Evolutionary conservation across 2,329 filamentous ascomycete species (phyloP), one percentile per base, ranked within the genome.

Genomic region (Trichoderma aggressivum): DNA sequence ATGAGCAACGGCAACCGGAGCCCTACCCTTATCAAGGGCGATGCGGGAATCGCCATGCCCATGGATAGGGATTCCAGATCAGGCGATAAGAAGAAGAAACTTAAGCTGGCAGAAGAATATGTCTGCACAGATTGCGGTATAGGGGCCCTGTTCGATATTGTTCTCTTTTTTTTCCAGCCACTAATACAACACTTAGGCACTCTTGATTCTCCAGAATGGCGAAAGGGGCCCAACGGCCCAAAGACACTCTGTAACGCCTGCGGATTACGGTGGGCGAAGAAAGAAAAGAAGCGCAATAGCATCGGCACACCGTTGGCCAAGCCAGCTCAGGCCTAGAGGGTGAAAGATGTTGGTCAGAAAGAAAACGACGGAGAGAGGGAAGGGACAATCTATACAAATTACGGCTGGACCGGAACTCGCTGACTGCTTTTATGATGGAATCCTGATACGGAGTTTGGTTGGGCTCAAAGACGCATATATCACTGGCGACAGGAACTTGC

Each of bases 231-330:
- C 0, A 93, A 89, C 73, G 95, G 95, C 2, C 94, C 94, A 1
- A 98, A 98, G 81, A 98, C 95, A 10, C 84, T 98, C 14, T 98
- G 95, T 82, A 98, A 98, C 82, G 95, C 95, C 8, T 98, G 95
- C 79, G 95, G 95, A 47, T 83, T 92, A 34, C 85, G 90, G 66
- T 92, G 90, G 90, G 89, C 90, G 18, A 90, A 92, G 88, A 94
- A 93, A 78, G 93, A 96, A 79, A 96, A 96, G 85, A 95, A 94
- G 78, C 81, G 78, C 58, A 78, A 77, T 70, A 72, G 66, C 30
- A n/a, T 69, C 65, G 26, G 56, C 28, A 53, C 65, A n/a, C 65
- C 65, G 16, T 26, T 69, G 8, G 4, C 39, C 16, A 60, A 61
- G 39, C 39, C 65, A n/a, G 14, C 56, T 32, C 11, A 30, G 2